Evolutionary conservation across 2,329 filamentous ascomycete genomes (phyloP).

Genomic region (Colletotrichum sp.): DNA sequence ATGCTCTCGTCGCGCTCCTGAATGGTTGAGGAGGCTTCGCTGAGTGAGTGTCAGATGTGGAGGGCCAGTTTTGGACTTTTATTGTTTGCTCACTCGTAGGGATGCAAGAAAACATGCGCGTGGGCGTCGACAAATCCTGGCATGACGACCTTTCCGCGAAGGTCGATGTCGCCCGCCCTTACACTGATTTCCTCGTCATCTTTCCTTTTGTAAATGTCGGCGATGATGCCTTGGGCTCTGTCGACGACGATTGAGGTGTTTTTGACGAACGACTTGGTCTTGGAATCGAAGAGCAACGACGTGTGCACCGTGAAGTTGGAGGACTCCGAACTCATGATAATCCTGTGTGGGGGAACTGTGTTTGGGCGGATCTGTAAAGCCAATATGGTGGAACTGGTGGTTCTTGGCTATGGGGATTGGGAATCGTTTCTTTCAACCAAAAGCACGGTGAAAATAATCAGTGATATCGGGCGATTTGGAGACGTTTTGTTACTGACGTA

Average conservation of each 20-base stretch:
- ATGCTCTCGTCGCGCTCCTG: conserved; percentile 64
- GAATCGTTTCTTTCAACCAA: background rate
- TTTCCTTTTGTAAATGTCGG: conserved; percentile 32
- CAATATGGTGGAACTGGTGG: background rate
- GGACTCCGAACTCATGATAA: background rate
- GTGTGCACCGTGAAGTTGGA: conserved; percentile 45
- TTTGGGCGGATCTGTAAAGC: background rate
- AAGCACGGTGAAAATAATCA: background rate
- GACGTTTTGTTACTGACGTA: background rate
- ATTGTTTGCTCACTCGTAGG: conserved; percentile 41
- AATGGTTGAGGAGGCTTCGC: conserved; percentile 27
- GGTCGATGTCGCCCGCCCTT: conserved; percentile 50
- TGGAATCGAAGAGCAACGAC: conserved; percentile 51
- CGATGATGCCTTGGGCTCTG: conserved; percentile 43
- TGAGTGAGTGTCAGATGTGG: background rate
- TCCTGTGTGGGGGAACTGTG: background rate
- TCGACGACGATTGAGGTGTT: conserved; percentile 49
- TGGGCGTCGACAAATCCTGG: conserved; percentile 61
- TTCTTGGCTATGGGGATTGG: background rate
- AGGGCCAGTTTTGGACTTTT: too few species aligned
- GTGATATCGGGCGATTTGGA: background rate
- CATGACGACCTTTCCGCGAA: conserved; percentile 56
- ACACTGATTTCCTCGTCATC: conserved; percentile 27
- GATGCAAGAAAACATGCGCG: conserved; percentile 61
- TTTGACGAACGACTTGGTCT: conserved; percentile 41